These are phyloP conservation scores for Huiozyma naganishii DNA, from an alignment of 805 yeast genomes.

Conservation along the genomic window DNA sequence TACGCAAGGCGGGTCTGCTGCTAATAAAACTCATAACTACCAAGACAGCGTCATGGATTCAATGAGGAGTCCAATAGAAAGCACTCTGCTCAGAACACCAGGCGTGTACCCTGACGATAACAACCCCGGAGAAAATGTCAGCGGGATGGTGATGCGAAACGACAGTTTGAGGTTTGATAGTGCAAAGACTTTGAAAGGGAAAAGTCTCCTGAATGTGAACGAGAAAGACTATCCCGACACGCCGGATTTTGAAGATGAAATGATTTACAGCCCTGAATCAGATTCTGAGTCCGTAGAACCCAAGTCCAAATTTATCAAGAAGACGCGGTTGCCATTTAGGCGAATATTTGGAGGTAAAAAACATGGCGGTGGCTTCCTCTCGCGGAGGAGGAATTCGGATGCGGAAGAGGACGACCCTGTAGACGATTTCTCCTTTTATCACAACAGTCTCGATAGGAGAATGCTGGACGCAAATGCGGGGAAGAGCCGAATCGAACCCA, in stretches of 20 bases:
- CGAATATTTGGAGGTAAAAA: constrained; percentile 16
- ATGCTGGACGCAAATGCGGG: no score
- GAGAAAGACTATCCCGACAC: neutral
- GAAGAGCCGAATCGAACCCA: no score
- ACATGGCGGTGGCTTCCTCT: no score
- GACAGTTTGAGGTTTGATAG: constrained; percentile 1
- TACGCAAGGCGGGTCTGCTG: neutral
- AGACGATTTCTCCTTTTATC: neutral
- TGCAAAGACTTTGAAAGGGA: neutral
- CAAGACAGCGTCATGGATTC: constrained; percentile 1
- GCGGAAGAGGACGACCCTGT: neutral
- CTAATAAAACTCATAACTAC: neutral
- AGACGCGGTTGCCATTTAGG: constrained; percentile 14
- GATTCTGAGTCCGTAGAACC: constrained; percentile 5
- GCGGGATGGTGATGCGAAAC: neutral
- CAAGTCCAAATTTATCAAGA: constrained; percentile 8
- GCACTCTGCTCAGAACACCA: neutral
- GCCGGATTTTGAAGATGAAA: neutral
- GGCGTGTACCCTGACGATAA: no score
- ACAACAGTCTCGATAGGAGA: no score
- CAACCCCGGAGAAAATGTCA: no score
- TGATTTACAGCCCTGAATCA: constrained; percentile 5
- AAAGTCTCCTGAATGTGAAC: neutral
- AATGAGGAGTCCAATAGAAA: neutral
- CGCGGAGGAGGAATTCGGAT: constrained; percentile 3